Evolutionary conservation across 345 rosid species (phyloP).

Genomic region (Erodium maritimum): DNA sequence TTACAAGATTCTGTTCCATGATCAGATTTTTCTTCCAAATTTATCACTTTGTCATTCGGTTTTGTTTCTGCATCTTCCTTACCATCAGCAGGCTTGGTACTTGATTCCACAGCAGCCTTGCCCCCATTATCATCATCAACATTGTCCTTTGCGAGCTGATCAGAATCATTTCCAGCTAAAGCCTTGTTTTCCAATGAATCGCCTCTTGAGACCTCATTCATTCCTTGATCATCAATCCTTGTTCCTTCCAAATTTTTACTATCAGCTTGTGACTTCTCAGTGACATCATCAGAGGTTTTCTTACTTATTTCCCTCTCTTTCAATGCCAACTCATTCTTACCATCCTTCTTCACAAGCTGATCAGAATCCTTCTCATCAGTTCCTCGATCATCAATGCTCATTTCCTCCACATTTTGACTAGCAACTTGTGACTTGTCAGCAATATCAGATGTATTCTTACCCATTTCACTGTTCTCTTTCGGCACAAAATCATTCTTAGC

Average conservation of each 20-base stretch:
- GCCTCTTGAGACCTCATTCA: too few relatives aligned
- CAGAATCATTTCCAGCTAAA: background rate
- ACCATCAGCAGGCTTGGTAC: conserved; percentile 6
- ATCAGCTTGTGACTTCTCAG: too few relatives aligned
- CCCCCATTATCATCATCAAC: background rate
- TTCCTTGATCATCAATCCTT: background rate
- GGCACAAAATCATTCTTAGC: background rate
- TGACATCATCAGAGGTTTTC: background rate
- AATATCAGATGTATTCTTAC: background rate
- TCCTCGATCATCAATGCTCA: too few relatives aligned
- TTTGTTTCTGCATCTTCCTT: conserved; percentile 13
- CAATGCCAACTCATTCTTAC: too few relatives aligned
- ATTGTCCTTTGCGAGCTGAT: background rate
- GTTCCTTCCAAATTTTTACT: too few relatives aligned
- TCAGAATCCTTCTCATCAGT: too few relatives aligned
- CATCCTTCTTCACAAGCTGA: too few relatives aligned
- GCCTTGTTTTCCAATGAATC: conserved; percentile 6
- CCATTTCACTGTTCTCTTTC: background rate
- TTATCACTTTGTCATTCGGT: conserved; percentile 19
- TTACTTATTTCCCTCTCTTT: too few relatives aligned
- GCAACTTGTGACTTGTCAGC: conserved; percentile 1
- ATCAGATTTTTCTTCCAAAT: conserved; percentile 12
- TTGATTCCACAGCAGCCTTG: conserved; percentile 10
- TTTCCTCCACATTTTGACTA: background rate
- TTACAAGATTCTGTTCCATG: conserved; percentile 37